These are phyloP conservation scores for Pezizomycotina sp. DNA, from an alignment of 2,329 filamentous ascomycete species.

Conservation along the genomic window DNA sequence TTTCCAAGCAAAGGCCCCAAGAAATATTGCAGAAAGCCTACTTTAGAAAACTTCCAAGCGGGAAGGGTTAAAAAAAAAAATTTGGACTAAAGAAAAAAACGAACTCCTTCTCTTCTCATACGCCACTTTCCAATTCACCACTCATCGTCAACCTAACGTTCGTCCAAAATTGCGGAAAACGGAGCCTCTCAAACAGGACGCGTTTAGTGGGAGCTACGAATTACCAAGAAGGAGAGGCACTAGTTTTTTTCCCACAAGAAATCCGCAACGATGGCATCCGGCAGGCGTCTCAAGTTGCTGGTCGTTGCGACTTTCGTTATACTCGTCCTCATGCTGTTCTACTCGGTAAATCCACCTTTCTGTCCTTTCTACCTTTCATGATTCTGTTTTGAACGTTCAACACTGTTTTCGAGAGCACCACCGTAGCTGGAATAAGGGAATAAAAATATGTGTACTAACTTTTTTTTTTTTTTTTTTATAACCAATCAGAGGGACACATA, in stretches of 20 bases:
- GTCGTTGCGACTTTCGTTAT: conserved; percentile 46
- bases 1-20: no score
- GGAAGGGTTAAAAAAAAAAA: no score
- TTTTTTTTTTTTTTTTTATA: conserved; percentile 4
- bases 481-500: conserved; percentile 29
- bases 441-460: conserved; percentile 4
- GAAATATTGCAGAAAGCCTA: no score
- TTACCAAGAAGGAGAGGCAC: background rate
- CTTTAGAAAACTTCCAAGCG: no score
- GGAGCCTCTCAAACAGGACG: background rate
- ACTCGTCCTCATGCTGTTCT: conserved; percentile 55
- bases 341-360: conserved; percentile 32
- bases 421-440: conserved; percentile 4
- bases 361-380: background rate
- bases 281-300: conserved; percentile 52
- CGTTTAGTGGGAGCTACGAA: background rate
- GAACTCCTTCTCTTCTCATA: background rate
- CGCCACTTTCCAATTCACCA: background rate
- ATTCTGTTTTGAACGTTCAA: conserved; percentile 1
- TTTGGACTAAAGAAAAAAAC: conserved; percentile 2
- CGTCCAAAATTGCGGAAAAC: background rate
- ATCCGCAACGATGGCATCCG: conserved; percentile 43
- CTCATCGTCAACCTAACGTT: background rate
- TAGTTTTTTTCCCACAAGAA: background rate
- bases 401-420: background rate